Evolutionary conservation across 2,329 filamentous ascomycete genomes (phyloP).

Genomic region (Massarina eburnea): DNA sequence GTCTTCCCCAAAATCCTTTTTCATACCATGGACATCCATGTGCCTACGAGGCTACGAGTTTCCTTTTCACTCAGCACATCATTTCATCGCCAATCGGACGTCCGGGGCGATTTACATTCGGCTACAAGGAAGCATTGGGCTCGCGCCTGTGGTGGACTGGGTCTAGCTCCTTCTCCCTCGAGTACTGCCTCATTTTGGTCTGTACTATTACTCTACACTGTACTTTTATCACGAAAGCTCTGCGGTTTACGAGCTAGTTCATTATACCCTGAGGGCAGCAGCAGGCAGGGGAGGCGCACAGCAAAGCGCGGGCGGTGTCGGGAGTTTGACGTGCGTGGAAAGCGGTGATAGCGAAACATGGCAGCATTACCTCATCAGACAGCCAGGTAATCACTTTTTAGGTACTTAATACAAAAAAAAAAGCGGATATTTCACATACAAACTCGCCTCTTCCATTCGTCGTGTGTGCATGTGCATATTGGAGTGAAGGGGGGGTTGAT

Average conservation of each 20-base stretch:
- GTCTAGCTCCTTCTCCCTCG: conserved; percentile 21
- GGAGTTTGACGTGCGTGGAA: background rate
- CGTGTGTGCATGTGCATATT: conserved; percentile 11
- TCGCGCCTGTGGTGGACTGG: conserved; percentile 37
- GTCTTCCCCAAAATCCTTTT: conserved; percentile 34
- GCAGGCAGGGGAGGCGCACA: conserved; percentile 10
- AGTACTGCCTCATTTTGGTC: conserved; percentile 29
- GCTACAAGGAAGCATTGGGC: conserved; percentile 37
- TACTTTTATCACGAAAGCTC: conserved; percentile 35
- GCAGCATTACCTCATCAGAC: conserved; percentile 34
- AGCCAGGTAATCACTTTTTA: conserved; percentile 35
- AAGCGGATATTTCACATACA: conserved; percentile 29
- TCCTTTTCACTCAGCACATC: conserved; percentile 26
- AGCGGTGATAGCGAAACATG: conserved; percentile 9
- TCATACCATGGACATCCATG: conserved; percentile 39
- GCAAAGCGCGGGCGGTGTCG: conserved; percentile 1
- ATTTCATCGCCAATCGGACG: conserved; percentile 23
- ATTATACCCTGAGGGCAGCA: conserved; percentile 29
- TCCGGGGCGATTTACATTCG: conserved; percentile 29
- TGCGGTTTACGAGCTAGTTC: conserved; percentile 22
- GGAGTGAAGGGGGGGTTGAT: too few species aligned
- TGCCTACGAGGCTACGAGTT: conserved; percentile 44
- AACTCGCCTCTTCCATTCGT: background rate
- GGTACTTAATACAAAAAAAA: conserved; percentile 32
- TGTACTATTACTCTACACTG: conserved; percentile 45